Evolutionary conservation across 192 early-diverging fungal species (phyloP).

Genomic region (Coemansia sp.): DNA sequence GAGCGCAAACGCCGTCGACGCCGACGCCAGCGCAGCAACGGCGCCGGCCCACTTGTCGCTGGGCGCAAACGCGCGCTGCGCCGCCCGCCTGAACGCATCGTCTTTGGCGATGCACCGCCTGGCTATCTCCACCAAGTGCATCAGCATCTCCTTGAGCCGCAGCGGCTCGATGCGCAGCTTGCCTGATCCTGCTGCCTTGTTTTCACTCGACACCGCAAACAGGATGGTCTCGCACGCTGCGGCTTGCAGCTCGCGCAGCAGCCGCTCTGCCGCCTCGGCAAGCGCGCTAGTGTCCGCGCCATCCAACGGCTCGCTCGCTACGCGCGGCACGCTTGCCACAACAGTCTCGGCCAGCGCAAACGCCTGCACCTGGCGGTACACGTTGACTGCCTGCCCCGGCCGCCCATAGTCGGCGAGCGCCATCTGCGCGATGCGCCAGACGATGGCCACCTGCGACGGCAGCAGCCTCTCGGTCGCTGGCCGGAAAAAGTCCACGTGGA

Average conservation of each 20-base stretch:
- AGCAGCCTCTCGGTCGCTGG: slow-evolving; percentile 15
- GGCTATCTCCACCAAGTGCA: slow-evolving; percentile 13
- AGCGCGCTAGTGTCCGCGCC: background rate
- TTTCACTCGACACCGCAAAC: slow-evolving; percentile 27
- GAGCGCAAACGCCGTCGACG: slow-evolving; percentile 16
- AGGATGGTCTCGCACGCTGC: slow-evolving; percentile 25
- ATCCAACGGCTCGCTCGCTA: slow-evolving; percentile 8
- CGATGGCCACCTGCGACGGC: slow-evolving; percentile 50
- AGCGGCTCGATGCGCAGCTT: slow-evolving; percentile 26
- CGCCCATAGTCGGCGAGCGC: slow-evolving; percentile 58
- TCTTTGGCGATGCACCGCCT: slow-evolving; percentile 12
- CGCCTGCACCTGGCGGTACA: slow-evolving; percentile 68
- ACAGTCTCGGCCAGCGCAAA: slow-evolving; percentile 44
- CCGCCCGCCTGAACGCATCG: slow-evolving; percentile 12
- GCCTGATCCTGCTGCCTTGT: slow-evolving; percentile 14
- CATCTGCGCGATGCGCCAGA: slow-evolving; percentile 65
- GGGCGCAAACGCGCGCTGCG: slow-evolving; percentile 7
- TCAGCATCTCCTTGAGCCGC: slow-evolving; percentile 41
- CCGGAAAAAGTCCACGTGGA: slow-evolving; percentile 72
- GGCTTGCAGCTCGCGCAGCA: slow-evolving; percentile 15
- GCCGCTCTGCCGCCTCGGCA: slow-evolving; percentile 3
- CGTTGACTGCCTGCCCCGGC: slow-evolving; percentile 60
- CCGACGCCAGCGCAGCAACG: slow-evolving; percentile 14
- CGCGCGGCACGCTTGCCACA: slow-evolving; percentile 6
- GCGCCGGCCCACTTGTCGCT: slow-evolving; percentile 23